A percentile compares a stretch with the other conserved stretches of the same genome.
Evolutionary conservation across 352 stramenopile genomes (phyloP).

Genomic region (Phytophthora pluvialis): DNA sequence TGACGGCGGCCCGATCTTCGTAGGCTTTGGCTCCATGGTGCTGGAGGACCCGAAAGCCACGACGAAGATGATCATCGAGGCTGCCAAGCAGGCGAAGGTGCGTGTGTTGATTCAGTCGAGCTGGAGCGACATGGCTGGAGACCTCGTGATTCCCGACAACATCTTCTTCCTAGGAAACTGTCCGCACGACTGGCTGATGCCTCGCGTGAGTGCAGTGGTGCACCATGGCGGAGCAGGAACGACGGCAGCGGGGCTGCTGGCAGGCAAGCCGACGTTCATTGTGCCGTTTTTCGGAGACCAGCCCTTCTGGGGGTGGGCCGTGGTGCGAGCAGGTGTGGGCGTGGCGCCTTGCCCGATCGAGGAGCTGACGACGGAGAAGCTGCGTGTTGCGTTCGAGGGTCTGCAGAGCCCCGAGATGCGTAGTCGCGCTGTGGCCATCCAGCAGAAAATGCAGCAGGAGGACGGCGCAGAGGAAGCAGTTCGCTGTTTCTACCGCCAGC

Average conservation of each 20-base stretch:
- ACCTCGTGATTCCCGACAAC: conserved; percentile 46
- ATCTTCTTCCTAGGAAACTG: conserved; percentile 70
- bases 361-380: conserved; percentile 74
- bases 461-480: conserved; percentile 86
- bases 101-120: conserved; percentile 90
- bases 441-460: conserved; percentile 73
- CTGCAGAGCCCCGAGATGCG: conserved; percentile 55
- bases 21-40: conserved; percentile 95
- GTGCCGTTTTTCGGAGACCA: conserved; percentile 96
- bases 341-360: conserved; percentile 82
- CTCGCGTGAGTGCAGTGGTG: conserved; percentile 86
- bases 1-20: conserved; percentile 84
- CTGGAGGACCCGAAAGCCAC: conserved; percentile 77
- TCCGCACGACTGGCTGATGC: conserved; percentile 92
- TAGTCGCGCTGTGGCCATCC: conserved; percentile 47
- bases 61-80: conserved; percentile 45
- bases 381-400: conserved; percentile 70
- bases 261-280: conserved; percentile 92
- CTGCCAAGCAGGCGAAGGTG: conserved; percentile 51
- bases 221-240: conserved; percentile 86
- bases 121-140: conserved; percentile 78
- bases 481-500: conserved; percentile 79
- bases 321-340: conserved; percentile 79
- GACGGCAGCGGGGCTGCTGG: conserved; percentile 87
- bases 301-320: conserved; percentile 92